phyloP scores from a whole-genome alignment of 2,329 filamentous ascomycete species.

The Ceratocystis lukuohia region DNA sequence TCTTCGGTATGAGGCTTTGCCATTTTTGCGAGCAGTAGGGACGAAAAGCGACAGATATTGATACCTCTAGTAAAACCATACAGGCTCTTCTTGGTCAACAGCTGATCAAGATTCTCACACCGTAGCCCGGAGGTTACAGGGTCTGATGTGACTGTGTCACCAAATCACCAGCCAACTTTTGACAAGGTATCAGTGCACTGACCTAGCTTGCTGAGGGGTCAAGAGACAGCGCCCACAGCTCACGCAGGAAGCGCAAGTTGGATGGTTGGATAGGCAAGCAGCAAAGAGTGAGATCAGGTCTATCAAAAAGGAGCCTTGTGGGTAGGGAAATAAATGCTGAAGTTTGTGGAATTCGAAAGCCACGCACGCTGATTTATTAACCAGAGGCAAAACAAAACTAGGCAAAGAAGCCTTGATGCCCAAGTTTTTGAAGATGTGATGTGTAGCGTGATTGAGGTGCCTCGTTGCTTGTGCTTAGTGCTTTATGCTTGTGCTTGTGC shows the following conservation, averaged over 20 bases:
- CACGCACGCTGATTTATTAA: not conserved
- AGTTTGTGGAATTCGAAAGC: not conserved
- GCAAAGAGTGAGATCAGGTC: not conserved
- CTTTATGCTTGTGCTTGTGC: not conserved
- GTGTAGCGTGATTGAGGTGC: not conserved
- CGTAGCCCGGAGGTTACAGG: conserved; percentile 1
- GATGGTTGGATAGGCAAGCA: not conserved
- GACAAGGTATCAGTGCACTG: not conserved
- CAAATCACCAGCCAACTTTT: not conserved
- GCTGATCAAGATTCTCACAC: not conserved
- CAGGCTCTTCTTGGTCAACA: not conserved
- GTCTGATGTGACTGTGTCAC: not conserved
- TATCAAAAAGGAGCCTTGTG: not conserved
- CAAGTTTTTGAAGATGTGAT: not conserved
- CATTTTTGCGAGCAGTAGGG: not conserved
- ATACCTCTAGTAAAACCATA: not conserved
- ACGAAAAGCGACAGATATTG: not conserved
- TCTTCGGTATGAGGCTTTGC: conserved; percentile 1
- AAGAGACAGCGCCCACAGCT: not conserved
- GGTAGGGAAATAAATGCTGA: not conserved
- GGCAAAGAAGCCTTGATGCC: not conserved
- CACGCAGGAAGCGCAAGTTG: not conserved
- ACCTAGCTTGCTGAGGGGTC: not conserved
- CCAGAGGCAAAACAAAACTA: not conserved
- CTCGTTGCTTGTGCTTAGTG: not conserved